Evolutionary conservation across 345 rosid genomes (phyloP), one percentile per base, ranked within the genome.

Genomic region (Carallia pectinifolia): DNA sequence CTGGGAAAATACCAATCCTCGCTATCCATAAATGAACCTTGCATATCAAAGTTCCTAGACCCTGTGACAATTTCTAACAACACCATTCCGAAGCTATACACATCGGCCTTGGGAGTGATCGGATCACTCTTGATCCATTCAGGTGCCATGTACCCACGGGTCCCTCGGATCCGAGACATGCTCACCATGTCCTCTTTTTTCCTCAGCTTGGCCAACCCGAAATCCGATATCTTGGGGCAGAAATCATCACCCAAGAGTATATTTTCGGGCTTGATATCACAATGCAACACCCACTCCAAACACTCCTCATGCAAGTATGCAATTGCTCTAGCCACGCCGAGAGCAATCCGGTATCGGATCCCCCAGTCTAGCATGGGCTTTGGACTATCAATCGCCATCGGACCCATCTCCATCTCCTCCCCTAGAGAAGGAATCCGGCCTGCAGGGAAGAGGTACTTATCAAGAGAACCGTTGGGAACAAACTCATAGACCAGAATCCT

Each of bases 61-160:
- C 93, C 93, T 5, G 82, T 85, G 48, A 88, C 89, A 9, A 86
- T 65, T 60, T 88, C 93, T 37, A 88, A 56, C 44, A 88, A 38
- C 74, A 88, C 90, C 93, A 86, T 88, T 17, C 93, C 93, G 1
- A 86, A 88, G 67, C 90, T 88, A 56, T 83, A 88, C n/a, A 88
- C 93, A 33, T 88, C 90, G 0, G 90, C 93, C 44, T 88, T 86
- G 0, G 88, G 73, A 0, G 90, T 85, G 31, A 88, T 86, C 50
- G 82, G 88, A 64, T 88, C 93, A 44, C 81, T 79, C 40, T 74
- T 85, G 1, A 78, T 65, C 93, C 93, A 88, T 65, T 88, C 90
- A 0, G 89, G 93, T 1, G 93, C 93, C 90, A 86, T 86, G 71
- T 86, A 88, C 7, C 90, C 93, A 0, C 93, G 84, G 15, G 93